Evolutionary conservation across 768 basidiomycete genomes (phyloP).

Genomic region (Mrakia blollopis): DNA sequence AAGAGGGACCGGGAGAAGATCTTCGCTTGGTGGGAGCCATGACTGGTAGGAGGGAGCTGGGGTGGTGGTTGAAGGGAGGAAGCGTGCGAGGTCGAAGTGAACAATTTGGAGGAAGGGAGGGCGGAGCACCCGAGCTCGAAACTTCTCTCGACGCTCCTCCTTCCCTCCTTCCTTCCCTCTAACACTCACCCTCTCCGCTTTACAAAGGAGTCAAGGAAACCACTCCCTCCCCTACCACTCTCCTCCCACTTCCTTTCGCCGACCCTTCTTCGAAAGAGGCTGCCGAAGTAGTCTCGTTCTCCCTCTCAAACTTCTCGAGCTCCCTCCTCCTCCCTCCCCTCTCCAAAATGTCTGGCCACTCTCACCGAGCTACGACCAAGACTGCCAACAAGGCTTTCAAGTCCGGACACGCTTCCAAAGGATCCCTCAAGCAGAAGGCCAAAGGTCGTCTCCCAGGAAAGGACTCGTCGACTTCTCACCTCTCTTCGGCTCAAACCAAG

Average conservation of each 20-base stretch:
- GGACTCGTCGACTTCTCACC: slow-evolving; percentile 21
- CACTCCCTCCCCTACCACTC: not conserved
- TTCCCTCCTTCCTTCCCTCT: not conserved
- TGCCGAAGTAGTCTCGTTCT: not conserved
- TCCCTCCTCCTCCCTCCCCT: not conserved
- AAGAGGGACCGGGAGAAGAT: slow-evolving; percentile 24
- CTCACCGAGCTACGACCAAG: slow-evolving; percentile 78
- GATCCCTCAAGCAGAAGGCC: slow-evolving; percentile 70
- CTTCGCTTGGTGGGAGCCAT: slow-evolving; percentile 27
- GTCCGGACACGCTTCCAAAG: slow-evolving; percentile 67
- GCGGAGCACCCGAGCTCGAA: not conserved
- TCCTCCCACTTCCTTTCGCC: not conserved
- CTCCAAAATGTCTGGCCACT: slow-evolving; percentile 34
- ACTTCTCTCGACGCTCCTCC: not conserved
- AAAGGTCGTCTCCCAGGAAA: slow-evolving; percentile 56
- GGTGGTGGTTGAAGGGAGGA: not conserved
- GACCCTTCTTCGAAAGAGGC: not conserved
- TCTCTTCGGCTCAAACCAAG: slow-evolving; percentile 58
- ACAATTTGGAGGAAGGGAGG: not conserved
- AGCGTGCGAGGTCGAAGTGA: not conserved
- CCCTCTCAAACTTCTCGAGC: not conserved
- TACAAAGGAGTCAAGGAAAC: not conserved
- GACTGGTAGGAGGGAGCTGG: not conserved
- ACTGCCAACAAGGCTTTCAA: slow-evolving; percentile 87
- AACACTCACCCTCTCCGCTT: not conserved